Base-by-base conservation (phyloP, 202 grass and related monocot genomes). In the Tripidium arundinaceum region DNA sequence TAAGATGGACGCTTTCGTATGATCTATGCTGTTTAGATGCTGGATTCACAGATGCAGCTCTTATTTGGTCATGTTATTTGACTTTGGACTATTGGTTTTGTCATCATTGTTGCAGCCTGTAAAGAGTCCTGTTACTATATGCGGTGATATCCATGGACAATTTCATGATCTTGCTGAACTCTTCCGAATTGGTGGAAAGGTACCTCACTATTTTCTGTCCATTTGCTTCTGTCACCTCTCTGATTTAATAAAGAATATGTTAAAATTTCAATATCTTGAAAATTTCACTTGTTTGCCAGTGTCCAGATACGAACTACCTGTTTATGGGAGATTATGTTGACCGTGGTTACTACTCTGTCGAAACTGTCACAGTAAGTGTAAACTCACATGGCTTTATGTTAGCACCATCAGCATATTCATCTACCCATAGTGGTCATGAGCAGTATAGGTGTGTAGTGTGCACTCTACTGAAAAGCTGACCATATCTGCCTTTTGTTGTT, bases 91-190 rank as follows among this genome's bases (percentile, higher is more conserved):
- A 36, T 84, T 84, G 25, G 31, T 16, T n/a, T 60, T 63, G 11
- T 39, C 58, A 77, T 74, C 58, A 69, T 77, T 25, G 18, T 69
- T 91, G 83, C 84, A 98, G 95, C 92, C 95, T 78, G 95, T 98
- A 33, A 98, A 93, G 68, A 98, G 92, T 67, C 95, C 95, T 45
- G 95, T 98, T 63, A 98, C 92, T 84, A 95, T 98, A 79, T 98
- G 95, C 75, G 95, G 95, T 84, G 95, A 98, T 76, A 98, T 98
- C 87, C 95, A 98, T 72, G 95, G 95, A 55, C 95, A 98, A 81
- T 98, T 98, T 89, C 95, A 98, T 80, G 95, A 98, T 87, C 95
- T 98, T 66, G 95, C 92, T 34, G 95, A 98, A 85, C 88, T 98
- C 63, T 98, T 98, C 78, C 90, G 92, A 80, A 98, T 98, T 82